Percentiles rank a stretch among this genome's conserved stretches.
Evolutionary conservation across 306 rosid genomes (phyloP).

Genomic region (Crotalaria pallida): DNA sequence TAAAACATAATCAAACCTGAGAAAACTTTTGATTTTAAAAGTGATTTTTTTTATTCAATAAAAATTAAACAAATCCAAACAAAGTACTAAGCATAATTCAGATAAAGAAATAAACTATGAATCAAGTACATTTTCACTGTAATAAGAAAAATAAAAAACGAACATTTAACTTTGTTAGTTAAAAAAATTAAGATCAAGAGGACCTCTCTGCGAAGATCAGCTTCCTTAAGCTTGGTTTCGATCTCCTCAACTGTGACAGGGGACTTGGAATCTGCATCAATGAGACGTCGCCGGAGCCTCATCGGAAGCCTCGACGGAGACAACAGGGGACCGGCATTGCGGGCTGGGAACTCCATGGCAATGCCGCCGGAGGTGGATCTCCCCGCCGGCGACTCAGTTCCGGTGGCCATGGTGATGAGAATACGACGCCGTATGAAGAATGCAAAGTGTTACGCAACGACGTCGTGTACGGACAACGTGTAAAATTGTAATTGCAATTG

Average conservation of each 20-base stretch:
- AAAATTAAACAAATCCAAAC: too few species aligned
- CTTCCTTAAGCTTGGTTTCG: constrained; percentile 76
- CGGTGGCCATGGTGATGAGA: constrained; percentile 33
- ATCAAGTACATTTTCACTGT: background rate
- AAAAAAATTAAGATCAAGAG: constrained; percentile 1
- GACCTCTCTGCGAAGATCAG: constrained; percentile 96
- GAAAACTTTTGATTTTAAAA: too few species aligned
- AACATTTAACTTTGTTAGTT: background rate
- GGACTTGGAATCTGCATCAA: constrained; percentile 53
- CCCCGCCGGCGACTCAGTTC: constrained; percentile 43
- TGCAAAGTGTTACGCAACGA: too few species aligned
- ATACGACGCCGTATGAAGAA: too few species aligned
- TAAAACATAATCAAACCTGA: too few species aligned
- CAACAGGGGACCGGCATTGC: constrained; percentile 32
- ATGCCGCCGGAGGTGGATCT: constrained; percentile 13
- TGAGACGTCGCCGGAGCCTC: constrained; percentile 69
- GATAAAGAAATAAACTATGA: background rate
- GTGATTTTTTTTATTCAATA: too few species aligned
- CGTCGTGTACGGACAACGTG: too few species aligned
- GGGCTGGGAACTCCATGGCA: constrained; percentile 45
- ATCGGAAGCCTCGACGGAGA: constrained; percentile 60
- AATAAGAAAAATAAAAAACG: too few species aligned
- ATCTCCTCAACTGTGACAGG: constrained; percentile 73
- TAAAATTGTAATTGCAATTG: too few species aligned
- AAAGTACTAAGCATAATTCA: background rate